Conservation (phyloP, 192 early-diverging fungal species). For the Backusella tuberculispora region DNA sequence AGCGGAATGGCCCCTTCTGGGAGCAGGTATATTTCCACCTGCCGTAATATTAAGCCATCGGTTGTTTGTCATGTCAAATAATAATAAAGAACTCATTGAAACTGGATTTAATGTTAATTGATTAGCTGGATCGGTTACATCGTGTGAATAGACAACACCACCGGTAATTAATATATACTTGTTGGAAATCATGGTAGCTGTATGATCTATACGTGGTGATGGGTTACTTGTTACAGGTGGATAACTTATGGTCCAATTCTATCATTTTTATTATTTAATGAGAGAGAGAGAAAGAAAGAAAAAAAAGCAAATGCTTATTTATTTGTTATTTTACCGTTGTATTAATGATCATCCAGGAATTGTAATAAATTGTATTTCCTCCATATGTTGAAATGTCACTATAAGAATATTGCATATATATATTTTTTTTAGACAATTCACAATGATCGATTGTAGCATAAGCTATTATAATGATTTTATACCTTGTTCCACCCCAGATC, state of each 20-base stretch:
- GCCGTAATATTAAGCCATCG: conserved; percentile 36
- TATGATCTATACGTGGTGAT: conserved; percentile 34
- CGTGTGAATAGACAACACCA: conserved; percentile 32
- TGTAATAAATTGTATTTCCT: conserved; percentile 23
- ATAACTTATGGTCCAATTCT: conserved; percentile 33
- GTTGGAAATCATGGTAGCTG: conserved; percentile 33
- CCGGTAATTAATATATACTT: conserved; percentile 35
- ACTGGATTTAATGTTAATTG: conserved; percentile 28
- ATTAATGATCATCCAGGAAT: conserved; percentile 28
- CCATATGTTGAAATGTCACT: conserved; percentile 25
- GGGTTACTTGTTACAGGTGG: conserved; percentile 22
- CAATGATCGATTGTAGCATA: no score
- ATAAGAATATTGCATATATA: no score
- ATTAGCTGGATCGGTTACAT: conserved; percentile 37
- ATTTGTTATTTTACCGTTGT: conserved; percentile 16
- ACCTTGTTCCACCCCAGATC: conserved; percentile 41
- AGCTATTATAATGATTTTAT: no score
- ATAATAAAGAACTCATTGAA: conserved; percentile 32
- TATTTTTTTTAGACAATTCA: no score
- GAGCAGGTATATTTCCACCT: conserved; percentile 42
- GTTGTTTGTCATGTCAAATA: conserved; percentile 25
- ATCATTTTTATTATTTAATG: not conserved
- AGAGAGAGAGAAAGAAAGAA: not conserved
- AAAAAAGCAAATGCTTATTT: not conserved
- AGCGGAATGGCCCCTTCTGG: conserved; percentile 37